Evolutionary conservation across 169 alveolate species (phyloP).

Genomic region (Plasmodium gonderi): DNA sequence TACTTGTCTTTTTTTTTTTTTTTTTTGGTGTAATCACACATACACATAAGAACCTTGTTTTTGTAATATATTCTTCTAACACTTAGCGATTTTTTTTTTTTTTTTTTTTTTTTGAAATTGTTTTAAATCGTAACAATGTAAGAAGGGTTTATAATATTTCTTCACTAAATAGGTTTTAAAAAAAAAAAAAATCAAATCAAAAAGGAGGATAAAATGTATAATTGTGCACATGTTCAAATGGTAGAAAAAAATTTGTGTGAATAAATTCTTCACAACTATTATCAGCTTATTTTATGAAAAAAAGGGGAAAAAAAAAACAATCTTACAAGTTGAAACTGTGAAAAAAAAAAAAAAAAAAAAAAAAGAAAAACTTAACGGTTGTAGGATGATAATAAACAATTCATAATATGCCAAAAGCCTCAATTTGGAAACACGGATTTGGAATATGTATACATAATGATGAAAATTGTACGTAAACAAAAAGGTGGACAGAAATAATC

Average conservation of each 20-base stretch:
- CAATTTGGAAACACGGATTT: no score
- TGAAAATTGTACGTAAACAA: no score
- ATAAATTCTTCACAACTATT: neutral
- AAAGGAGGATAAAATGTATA: no score
- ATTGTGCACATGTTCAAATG: no score
- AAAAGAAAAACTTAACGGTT: neutral
- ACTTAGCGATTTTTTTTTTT: neutral
- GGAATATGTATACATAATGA: no score
- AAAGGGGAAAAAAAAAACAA: neutral
- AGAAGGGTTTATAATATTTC: neutral
- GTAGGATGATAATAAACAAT: no score
- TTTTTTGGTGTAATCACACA: neutral
- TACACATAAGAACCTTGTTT: neutral
- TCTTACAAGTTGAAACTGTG: neutral
- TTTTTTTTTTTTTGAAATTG: no score
- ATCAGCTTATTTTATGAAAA: neutral
- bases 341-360: neutral
- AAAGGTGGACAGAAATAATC: no score
- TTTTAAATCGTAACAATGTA: no score
- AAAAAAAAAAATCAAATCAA: no score
- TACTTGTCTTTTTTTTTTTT: neutral
- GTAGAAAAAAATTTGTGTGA: no score
- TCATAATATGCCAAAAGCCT: no score
- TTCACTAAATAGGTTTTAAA: neutral
- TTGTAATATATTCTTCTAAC: neutral